These are phyloP conservation scores for Calycina marina DNA, from an alignment of 2,329 filamentous ascomycete species.

Conservation along the genomic window DNA sequence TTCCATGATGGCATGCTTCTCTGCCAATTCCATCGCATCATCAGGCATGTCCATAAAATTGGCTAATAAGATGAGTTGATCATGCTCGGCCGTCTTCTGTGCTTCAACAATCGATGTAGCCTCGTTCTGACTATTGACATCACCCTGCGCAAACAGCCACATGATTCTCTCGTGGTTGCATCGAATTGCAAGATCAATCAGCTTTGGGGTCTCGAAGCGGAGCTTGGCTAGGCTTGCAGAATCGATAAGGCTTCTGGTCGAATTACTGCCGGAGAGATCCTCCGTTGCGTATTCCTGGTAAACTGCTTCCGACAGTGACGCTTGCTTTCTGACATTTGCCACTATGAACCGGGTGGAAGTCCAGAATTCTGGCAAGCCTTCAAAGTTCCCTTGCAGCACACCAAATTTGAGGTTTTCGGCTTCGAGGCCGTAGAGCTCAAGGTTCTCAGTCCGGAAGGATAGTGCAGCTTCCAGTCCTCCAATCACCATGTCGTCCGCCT, in stretches of 20 bases:
- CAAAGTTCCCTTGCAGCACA: slow-evolving; percentile 47
- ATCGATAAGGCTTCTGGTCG: slow-evolving; percentile 14
- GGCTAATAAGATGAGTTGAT: slow-evolving; percentile 30
- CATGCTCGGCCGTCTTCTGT: slow-evolving; percentile 28
- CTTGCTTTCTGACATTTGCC: slow-evolving; percentile 45
- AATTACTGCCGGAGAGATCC: slow-evolving; percentile 20
- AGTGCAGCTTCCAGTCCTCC: slow-evolving; percentile 47
- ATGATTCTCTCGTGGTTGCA: slow-evolving; percentile 43
- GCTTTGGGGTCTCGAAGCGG: slow-evolving; percentile 33
- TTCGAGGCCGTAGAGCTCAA: slow-evolving; percentile 57
- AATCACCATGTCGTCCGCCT: slow-evolving; percentile 64
- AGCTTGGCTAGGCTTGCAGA: slow-evolving; percentile 27
- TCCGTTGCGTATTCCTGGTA: slow-evolving; percentile 15
- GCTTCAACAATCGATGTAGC: slow-evolving; percentile 31
- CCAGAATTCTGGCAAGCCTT: slow-evolving; percentile 68
- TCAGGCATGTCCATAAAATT: slow-evolving; percentile 36
- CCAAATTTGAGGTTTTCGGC: slow-evolving; percentile 51
- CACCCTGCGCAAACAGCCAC: slow-evolving; percentile 39
- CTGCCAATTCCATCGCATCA: slow-evolving; percentile 44
- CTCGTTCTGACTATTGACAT: slow-evolving; percentile 31
- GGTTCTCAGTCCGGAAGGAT: slow-evolving; percentile 57
- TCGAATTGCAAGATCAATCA: slow-evolving; percentile 42
- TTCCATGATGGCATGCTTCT: slow-evolving; percentile 47
- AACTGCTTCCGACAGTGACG: slow-evolving; percentile 33
- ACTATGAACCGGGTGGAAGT: slow-evolving; percentile 54